These are phyloP conservation scores for Blastobotrys mokoenaii DNA, from an alignment of 805 yeast species.

Conservation along the genomic window DNA sequence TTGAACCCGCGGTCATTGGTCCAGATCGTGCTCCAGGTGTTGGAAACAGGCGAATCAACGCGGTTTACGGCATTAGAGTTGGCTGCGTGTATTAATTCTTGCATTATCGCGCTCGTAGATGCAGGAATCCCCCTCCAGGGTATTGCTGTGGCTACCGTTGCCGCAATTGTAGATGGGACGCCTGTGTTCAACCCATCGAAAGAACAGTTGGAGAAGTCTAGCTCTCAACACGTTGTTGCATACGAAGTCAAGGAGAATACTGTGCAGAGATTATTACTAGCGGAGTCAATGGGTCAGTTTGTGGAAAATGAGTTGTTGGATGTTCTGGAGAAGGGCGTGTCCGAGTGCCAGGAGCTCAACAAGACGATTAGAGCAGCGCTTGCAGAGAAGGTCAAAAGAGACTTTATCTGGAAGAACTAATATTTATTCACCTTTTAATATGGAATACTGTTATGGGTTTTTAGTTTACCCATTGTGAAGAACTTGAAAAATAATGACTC, in stretches of 20 bases:
- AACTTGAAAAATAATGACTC: neutral
- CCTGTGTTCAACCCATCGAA: slow-evolving; percentile 37
- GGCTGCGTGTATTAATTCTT: slow-evolving; percentile 63
- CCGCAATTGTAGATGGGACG: slow-evolving; percentile 30
- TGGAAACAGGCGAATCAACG: slow-evolving; percentile 43
- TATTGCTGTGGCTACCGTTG: slow-evolving; percentile 51
- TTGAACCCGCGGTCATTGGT: slow-evolving; percentile 73
- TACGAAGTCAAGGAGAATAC: slow-evolving; percentile 44
- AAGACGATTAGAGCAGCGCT: slow-evolving; percentile 40
- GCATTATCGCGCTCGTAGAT: slow-evolving; percentile 67
- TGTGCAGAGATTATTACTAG: slow-evolving; percentile 49
- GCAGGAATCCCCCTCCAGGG: slow-evolving; percentile 63
- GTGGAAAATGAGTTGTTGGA: slow-evolving; percentile 44
- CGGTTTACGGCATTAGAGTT: slow-evolving; percentile 41
- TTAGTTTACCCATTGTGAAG: too few species aligned
- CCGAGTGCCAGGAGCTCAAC: slow-evolving; percentile 39
- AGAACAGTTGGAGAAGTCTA: slow-evolving; percentile 35
- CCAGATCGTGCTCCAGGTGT: slow-evolving; percentile 58
- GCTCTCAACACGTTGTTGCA: slow-evolving; percentile 47
- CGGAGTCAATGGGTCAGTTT: slow-evolving; percentile 70
- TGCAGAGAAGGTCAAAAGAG: slow-evolving; percentile 39
- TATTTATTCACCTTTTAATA: neutral
- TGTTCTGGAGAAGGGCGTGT: slow-evolving; percentile 45
- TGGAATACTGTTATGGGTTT: neutral
- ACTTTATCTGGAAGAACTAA: slow-evolving; percentile 48